Evolutionary conservation across 805 yeast genomes (phyloP).

Genomic region (Metschnikowia cubensis): DNA sequence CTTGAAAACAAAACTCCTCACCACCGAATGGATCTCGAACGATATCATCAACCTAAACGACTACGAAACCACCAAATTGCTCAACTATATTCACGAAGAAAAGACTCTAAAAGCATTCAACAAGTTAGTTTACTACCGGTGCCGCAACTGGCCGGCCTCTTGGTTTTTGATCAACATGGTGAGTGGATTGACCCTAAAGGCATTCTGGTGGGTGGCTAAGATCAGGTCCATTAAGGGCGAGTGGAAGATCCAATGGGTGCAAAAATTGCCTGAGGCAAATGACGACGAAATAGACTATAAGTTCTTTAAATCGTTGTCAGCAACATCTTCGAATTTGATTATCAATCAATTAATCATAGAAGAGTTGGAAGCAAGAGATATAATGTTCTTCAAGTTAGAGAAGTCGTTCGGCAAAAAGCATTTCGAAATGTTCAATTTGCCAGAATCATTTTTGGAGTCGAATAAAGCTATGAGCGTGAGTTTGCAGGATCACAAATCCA

Average conservation of each 20-base stretch:
- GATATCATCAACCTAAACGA: conserved; percentile 48
- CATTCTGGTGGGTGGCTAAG: conserved; percentile 52
- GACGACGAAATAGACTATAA: conserved; percentile 23
- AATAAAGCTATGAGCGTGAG: conserved; percentile 2
- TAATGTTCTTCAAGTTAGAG: conserved; percentile 26
- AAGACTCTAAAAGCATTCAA: conserved; percentile 14
- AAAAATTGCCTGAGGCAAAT: conserved; percentile 21
- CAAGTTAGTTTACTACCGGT: conserved; percentile 39
- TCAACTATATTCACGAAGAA: conserved; percentile 27
- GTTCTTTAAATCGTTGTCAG: conserved; percentile 38
- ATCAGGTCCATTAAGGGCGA: conserved; percentile 48
- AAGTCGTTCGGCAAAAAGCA: conserved; percentile 1
- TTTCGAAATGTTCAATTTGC: not conserved
- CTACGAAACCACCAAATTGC: conserved; percentile 43
- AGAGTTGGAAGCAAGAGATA: conserved; percentile 41
- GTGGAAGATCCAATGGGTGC: conserved; percentile 54
- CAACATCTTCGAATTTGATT: conserved; percentile 43
- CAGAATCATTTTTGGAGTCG: conserved; percentile 3
- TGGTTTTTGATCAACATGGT: conserved; percentile 49
- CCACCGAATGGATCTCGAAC: conserved; percentile 67
- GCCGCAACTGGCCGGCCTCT: conserved; percentile 53
- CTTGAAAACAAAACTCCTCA: conserved; percentile 51
- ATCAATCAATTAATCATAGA: conserved; percentile 51
- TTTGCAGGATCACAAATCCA: not conserved
- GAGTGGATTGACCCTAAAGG: conserved; percentile 32